Conservation (phyloP, 2,329 filamentous ascomycete genomes). For the Botrytis squamosa region DNA sequence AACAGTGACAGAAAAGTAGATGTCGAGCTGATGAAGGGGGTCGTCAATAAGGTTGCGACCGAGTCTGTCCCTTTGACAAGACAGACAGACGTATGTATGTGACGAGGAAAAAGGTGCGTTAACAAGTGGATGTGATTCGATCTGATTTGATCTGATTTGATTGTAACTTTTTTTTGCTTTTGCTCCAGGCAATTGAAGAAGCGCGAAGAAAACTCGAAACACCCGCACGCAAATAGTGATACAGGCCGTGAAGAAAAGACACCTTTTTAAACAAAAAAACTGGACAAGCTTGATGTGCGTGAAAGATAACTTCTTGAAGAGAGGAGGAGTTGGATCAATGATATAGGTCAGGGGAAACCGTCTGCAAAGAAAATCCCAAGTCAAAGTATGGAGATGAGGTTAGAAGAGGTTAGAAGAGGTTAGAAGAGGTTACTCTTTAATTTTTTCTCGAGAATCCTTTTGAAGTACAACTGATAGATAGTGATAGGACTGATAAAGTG, state of each 20-base stretch:
- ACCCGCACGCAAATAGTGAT: conserved; percentile 6
- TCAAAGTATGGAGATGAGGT: background rate
- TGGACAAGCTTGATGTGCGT: background rate
- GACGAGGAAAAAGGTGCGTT: background rate
- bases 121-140: background rate
- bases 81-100: background rate
- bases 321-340: background rate
- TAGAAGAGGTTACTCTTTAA: background rate
- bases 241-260: background rate
- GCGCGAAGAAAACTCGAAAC: conserved; percentile 13
- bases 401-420: too few species aligned
- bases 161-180: background rate
- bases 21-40: background rate
- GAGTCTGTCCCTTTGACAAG: background rate
- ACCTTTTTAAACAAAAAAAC: background rate
- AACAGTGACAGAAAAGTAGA: background rate
- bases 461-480: conserved; percentile 11
- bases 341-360: background rate
- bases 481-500: conserved; percentile 16
- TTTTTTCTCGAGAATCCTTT: background rate
- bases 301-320: background rate
- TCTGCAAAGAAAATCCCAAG: background rate
- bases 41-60: conserved; percentile 1
- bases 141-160: background rate
- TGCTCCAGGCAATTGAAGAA: conserved; percentile 13